Conservation (phyloP, 192 early-diverging fungal genomes). For the Glomus cerebriforme region DNA sequence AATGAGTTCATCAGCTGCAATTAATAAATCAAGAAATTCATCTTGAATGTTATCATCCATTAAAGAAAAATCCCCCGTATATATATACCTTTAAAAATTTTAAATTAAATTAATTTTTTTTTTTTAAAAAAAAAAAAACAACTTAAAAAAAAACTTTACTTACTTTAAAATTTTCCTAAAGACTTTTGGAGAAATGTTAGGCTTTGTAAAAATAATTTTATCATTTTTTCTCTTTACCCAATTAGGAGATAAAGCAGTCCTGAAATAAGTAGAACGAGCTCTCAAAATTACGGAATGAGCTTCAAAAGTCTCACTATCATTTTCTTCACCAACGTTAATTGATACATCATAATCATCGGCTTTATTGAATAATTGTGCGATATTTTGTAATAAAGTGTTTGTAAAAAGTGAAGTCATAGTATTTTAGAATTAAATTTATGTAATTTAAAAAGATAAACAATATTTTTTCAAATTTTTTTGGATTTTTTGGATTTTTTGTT, state of each 20-base stretch:
- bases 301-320: not conserved
- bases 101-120: not conserved
- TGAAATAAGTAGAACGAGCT: conserved; percentile 14
- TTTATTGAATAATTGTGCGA: not conserved
- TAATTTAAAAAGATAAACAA: no score
- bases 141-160: not conserved
- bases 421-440: no score
- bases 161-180: conserved; percentile 11
- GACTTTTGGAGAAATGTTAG: conserved; percentile 2
- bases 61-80: conserved; percentile 4
- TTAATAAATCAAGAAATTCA: not conserved
- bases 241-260: not conserved
- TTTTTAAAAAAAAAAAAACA: not conserved
- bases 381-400: not conserved
- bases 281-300: conserved; percentile 19
- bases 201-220: conserved; percentile 14
- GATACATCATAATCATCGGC: conserved; percentile 2
- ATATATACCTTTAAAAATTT: not conserved
- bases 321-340: not conserved
- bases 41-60: not conserved
- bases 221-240: conserved; percentile 3
- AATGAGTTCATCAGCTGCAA: not conserved
- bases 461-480: no score
- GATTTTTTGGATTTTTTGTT: no score
- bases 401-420: not conserved